Conservation (phyloP, 768 basidiomycete genomes). For the Boletus fagicola region DNA sequence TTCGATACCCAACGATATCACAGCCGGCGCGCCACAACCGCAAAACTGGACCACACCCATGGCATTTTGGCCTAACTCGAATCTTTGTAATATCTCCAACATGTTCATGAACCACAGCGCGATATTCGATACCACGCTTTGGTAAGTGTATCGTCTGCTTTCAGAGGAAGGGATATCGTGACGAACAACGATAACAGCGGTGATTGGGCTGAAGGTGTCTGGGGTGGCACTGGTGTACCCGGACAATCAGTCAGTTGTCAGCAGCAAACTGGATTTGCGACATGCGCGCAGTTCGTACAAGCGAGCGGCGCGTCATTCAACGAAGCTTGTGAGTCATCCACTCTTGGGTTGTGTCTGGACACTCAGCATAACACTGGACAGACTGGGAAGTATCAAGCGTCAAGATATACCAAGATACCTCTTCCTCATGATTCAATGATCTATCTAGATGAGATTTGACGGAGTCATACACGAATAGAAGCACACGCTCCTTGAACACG, state of each 20-base stretch:
- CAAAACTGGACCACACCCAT: slow-evolving; percentile 71
- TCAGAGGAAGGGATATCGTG: not conserved
- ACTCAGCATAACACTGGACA: slow-evolving; percentile 28
- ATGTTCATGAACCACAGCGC: slow-evolving; percentile 76
- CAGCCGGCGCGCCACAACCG: slow-evolving; percentile 69
- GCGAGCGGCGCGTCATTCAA: slow-evolving; percentile 66
- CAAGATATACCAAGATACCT: slow-evolving; percentile 60
- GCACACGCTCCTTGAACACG: slow-evolving; percentile 1
- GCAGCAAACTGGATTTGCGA: slow-evolving; percentile 73
- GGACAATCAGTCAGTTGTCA: slow-evolving; percentile 89
- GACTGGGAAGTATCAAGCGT: slow-evolving; percentile 84
- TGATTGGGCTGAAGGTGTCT: slow-evolving; percentile 86
- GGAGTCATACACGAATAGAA: slow-evolving; percentile 12
- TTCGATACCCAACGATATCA: slow-evolving; percentile 75
- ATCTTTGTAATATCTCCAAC: slow-evolving; percentile 68
- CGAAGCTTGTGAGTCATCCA: slow-evolving; percentile 68
- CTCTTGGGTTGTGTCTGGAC: not conserved
- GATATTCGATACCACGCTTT: slow-evolving; percentile 86
- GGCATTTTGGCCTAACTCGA: slow-evolving; percentile 73
- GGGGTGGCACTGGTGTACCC: slow-evolving; percentile 68
- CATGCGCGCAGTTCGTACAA: slow-evolving; percentile 76
- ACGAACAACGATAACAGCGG: slow-evolving; percentile 48
- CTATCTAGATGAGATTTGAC: slow-evolving; percentile 5
- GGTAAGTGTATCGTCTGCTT: slow-evolving; percentile 40
- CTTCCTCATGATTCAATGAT: slow-evolving; percentile 20